A percentile compares a stretch with the other conserved stretches of the same genome.
These are phyloP conservation scores for Tubosaeta sp. DNA, from an alignment of 768 basidiomycete genomes.

Conservation along the genomic window DNA sequence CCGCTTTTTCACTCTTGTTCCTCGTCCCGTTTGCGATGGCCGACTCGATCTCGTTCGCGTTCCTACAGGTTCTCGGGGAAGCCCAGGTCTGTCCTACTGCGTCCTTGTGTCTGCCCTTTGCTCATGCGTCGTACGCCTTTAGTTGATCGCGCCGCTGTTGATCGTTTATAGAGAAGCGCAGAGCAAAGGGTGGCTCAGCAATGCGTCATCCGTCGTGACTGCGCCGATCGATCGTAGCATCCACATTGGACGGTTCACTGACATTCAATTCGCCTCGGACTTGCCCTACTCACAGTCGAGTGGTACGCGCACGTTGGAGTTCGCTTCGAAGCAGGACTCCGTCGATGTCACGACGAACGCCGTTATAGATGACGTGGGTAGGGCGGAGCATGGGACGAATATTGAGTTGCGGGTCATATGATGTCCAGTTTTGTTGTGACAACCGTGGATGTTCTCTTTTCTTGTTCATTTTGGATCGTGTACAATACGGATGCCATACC, in stretches of 20 bases:
- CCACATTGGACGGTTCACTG: constrained; percentile 17
- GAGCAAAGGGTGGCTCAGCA: constrained; percentile 35
- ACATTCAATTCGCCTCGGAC: constrained; percentile 21
- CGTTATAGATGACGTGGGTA: constrained; percentile 61
- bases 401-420: constrained; percentile 5
- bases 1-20: constrained; percentile 25
- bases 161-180: constrained; percentile 37
- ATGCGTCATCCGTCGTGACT: constrained; percentile 2
- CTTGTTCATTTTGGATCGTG: neutral
- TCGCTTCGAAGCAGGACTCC: constrained; percentile 5
- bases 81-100: constrained; percentile 23
- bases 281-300: neutral
- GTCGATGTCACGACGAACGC: neutral
- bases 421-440: neutral
- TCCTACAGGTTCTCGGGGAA: constrained; percentile 34
- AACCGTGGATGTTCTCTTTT: neutral
- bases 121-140: neutral
- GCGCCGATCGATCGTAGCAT: constrained; percentile 3
- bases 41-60: constrained; percentile 26
- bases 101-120: neutral
- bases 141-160: constrained; percentile 37
- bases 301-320: constrained; percentile 2
- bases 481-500: neutral
- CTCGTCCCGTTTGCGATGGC: constrained; percentile 23
- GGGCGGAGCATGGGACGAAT: constrained; percentile 44